These are phyloP conservation scores for Globisporangium rhizosaccharum DNA, from an alignment of 352 stramenopile species.

Conservation along the genomic window DNA sequence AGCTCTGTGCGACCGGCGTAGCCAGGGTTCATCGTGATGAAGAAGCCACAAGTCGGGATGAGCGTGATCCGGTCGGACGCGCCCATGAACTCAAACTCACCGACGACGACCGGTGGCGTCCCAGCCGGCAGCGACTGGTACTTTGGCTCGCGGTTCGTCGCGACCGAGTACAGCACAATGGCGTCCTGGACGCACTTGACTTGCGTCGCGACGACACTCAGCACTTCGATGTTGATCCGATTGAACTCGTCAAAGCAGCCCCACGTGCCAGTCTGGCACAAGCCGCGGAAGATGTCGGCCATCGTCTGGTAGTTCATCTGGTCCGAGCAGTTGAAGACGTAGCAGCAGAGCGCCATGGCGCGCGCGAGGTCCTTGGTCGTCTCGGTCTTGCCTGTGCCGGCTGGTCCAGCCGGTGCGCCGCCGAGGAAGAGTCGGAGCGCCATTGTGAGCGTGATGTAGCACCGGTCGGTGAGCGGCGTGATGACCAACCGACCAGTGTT, in stretches of 20 bases:
- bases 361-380: constrained; percentile 84
- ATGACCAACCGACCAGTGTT: constrained; percentile 93
- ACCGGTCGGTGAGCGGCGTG: constrained; percentile 94
- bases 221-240: constrained; percentile 85
- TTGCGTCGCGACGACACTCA: constrained; percentile 82
- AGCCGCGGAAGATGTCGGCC: constrained; percentile 82
- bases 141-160: constrained; percentile 92
- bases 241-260: constrained; percentile 89
- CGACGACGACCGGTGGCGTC: constrained; percentile 88
- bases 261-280: constrained; percentile 84
- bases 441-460: constrained; percentile 97
- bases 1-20: constrained; percentile 88
- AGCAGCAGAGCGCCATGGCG: constrained; percentile 82
- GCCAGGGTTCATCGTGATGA: constrained; percentile 95
- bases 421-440: constrained; percentile 95
- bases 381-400: constrained; percentile 89
- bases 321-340: constrained; percentile 89
- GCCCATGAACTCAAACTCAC: constrained; percentile 87
- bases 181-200: constrained; percentile 85
- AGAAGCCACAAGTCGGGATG: constrained; percentile 89
- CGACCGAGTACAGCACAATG: constrained; percentile 86
- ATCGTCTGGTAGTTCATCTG: constrained; percentile 90
- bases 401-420: constrained; percentile 90
- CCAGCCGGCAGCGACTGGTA: constrained; percentile 91
- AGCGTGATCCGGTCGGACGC: constrained; percentile 79